Percentiles rank a stretch among this genome's conserved stretches.
Conservation (phyloP, 306 rosid genomes). For the Sesbania bispinosa region DNA sequence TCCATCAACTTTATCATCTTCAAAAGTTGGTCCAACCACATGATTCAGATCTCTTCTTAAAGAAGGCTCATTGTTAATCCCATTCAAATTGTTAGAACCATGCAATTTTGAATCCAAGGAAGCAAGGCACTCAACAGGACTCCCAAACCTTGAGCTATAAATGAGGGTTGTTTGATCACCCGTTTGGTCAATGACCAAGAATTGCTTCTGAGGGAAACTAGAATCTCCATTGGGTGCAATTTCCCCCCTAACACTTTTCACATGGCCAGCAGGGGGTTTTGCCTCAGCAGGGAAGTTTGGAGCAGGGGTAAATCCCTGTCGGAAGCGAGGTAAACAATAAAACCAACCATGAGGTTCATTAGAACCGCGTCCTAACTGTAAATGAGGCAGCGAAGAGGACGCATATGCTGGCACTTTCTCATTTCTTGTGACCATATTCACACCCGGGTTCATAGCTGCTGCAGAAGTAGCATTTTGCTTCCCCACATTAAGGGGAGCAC, state of each 20-base stretch:
- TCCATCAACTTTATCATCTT: constrained; percentile 40
- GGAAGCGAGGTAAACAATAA: constrained; percentile 56
- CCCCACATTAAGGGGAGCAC: constrained; percentile 41
- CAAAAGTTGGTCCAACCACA: constrained; percentile 39
- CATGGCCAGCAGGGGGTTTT: constrained; percentile 19
- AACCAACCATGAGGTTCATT: constrained; percentile 75
- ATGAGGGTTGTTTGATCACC: constrained; percentile 66
- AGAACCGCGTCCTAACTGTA: constrained; percentile 42
- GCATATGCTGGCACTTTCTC: constrained; percentile 36
- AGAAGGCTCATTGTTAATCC: constrained; percentile 32
- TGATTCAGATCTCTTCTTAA: constrained; percentile 32
- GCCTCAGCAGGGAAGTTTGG: constrained; percentile 28
- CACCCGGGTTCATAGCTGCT: constrained; percentile 37
- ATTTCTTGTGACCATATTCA: constrained; percentile 32
- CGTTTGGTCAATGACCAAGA: constrained; percentile 67
- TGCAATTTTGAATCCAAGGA: constrained; percentile 44
- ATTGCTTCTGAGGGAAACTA: constrained; percentile 46
- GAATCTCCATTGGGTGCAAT: constrained; percentile 24
- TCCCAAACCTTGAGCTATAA: constrained; percentile 54
- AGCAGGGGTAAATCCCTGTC: constrained; percentile 51
- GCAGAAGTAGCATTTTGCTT: constrained; percentile 45
- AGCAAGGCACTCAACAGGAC: constrained; percentile 50
- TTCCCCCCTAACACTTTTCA: constrained; percentile 29
- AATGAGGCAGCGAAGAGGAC: constrained; percentile 41
- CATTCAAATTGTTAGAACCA: constrained; percentile 30